Base-by-base conservation (phyloP, 257 asterid species). In the Scutellaria galericulata region DNA sequence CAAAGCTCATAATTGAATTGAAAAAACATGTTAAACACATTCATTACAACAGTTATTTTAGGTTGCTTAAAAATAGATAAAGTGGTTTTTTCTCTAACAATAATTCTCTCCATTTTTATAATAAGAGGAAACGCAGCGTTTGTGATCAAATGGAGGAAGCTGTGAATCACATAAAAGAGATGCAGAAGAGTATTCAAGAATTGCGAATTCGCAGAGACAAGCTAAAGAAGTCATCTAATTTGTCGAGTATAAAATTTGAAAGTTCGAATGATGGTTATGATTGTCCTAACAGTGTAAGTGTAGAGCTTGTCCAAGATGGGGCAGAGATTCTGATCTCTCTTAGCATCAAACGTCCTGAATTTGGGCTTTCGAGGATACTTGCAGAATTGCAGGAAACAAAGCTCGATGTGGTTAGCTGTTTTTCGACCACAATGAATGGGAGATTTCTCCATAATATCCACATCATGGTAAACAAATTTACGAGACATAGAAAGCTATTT, bases 71-170 rank as follows among this genome's bases (percentile, higher is more conserved):
- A 50, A 50, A 18, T n/a, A 7, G 20, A 4, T 7, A 5, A 50
- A 13, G 8, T 50, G 18, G n/a, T 47, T 5, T 12, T 50, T 4
- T 20, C 35, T 18, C 8, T 3, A 54, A 54, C 9, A 11, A 11
- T 53, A 0, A 40, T 54, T 24, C 2, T 55, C 0, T 24, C 12
- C 31, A 3, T 22, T 9, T 24, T 5, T n/a, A 20, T 53, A 18
- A 15, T 24, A 63, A 86, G 93, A 93, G 87, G 62, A 86, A 83
- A 69, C 84, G 86, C 27, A 75, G 90, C 2, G 70, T 75, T 14
- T 72, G 87, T 27, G 96, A 88, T 59, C 84, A 85, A 78, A 82
- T 86, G 80, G 86, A 82, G 7, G 87, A 68, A 73, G 87, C 96
- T 0, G 80, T 48, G 68, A 81, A 77, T 70, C 83, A 85, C 82